These are phyloP conservation scores for Taphrina communis DNA, from an alignment of 1,139 yeast genomes.

Conservation along the genomic window DNA sequence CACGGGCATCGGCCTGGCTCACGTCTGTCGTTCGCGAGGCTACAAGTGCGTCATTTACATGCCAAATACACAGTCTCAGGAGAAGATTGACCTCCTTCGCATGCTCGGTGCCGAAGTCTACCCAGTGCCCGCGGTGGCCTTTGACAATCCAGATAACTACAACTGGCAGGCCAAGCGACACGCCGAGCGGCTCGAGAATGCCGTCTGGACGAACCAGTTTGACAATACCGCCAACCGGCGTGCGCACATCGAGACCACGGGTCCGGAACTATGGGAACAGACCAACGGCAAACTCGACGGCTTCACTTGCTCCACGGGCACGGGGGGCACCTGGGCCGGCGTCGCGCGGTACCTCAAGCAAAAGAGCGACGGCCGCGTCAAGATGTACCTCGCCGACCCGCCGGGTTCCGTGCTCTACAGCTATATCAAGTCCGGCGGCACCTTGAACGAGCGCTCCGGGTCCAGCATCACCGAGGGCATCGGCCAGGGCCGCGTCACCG, in stretches of 20 bases:
- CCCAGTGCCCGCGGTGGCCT: conserved; percentile 91
- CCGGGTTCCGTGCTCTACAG: conserved; percentile 88
- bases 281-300: conserved; percentile 79
- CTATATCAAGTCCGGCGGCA: conserved; percentile 70
- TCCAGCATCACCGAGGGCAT: conserved; percentile 92
- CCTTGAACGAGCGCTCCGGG: conserved; percentile 69
- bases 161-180: conserved; percentile 71
- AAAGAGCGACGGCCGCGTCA: conserved; percentile 63
- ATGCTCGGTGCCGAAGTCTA: conserved; percentile 82
- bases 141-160: conserved; percentile 70
- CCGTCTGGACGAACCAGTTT: conserved; percentile 91
- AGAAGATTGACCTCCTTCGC: conserved; percentile 73
- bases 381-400: conserved; percentile 82
- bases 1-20: conserved; percentile 90
- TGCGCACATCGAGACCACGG: conserved; percentile 89
- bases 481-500: conserved; percentile 92
- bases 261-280: conserved; percentile 93
- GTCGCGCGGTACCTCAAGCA: conserved; percentile 74
- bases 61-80: conserved; percentile 82
- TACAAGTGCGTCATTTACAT: conserved; percentile 83
- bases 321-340: conserved; percentile 92
- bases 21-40: conserved; percentile 81
- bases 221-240: conserved; percentile 86
- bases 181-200: conserved; percentile 73
- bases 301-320: conserved; percentile 87